phyloP scores from a whole-genome alignment of 2,329 filamentous ascomycete genomes.

The Aureobasidium zeae region DNA sequence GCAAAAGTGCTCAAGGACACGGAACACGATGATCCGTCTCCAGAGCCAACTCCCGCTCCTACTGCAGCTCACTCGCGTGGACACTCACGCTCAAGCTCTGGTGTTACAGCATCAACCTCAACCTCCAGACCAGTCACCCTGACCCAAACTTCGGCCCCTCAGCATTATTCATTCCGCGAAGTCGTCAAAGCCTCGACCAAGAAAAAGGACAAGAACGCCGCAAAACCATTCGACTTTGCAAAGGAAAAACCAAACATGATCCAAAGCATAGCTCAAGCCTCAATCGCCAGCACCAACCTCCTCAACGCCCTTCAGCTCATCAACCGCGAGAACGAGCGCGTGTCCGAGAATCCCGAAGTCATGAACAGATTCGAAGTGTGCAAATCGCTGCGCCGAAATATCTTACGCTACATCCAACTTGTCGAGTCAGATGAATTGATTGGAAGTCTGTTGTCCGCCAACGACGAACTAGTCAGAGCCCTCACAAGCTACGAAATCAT shows the following conservation, averaged over 20 bases:
- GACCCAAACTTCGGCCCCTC: constrained; percentile 24
- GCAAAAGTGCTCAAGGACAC: constrained; percentile 79
- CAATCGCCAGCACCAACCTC: constrained; percentile 83
- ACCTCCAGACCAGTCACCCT: constrained; percentile 26
- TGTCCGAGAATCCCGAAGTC: constrained; percentile 73
- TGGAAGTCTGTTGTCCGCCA: constrained; percentile 81
- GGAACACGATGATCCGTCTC: constrained; percentile 39
- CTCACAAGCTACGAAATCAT: constrained; percentile 92
- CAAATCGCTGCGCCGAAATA: constrained; percentile 73
- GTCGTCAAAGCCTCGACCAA: constrained; percentile 26
- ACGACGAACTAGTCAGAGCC: constrained; percentile 88
- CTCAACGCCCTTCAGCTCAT: constrained; percentile 80
- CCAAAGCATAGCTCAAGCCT: constrained; percentile 77
- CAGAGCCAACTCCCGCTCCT: constrained; percentile 13
- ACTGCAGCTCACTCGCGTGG: constrained; percentile 17
- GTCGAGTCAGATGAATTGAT: constrained; percentile 89
- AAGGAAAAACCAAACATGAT: constrained; percentile 83
- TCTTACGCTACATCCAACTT: constrained; percentile 85
- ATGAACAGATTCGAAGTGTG: constrained; percentile 73
- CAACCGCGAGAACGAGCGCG: constrained; percentile 78
- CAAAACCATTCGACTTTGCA: constrained; percentile 68
- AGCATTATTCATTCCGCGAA: constrained; percentile 16
- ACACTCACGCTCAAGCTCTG: constrained; percentile 18
- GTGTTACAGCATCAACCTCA: constrained; percentile 27
- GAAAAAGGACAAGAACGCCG: constrained; percentile 40